phyloP scores from a whole-genome alignment of 169 alveolate genomes.

The Eimeria maxima region DNA sequence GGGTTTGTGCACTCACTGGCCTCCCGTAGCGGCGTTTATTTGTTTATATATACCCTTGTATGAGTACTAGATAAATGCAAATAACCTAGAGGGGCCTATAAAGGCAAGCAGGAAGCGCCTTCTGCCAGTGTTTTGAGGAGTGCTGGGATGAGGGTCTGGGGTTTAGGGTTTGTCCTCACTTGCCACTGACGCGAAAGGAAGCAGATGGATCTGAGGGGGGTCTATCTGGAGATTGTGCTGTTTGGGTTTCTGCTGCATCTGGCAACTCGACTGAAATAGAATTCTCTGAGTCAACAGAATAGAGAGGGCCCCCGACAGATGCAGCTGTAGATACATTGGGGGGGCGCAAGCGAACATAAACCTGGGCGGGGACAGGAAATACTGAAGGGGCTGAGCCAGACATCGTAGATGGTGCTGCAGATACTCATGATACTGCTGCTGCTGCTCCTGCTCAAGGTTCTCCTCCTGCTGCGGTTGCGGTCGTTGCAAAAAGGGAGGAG shows the following conservation, averaged over 20 bases:
- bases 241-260: not conserved
- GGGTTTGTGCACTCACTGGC: not conserved
- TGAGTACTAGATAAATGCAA: too few relatives aligned
- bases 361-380: not conserved
- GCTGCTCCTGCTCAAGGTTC: not conserved
- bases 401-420: not conserved
- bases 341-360: constrained; percentile 24
- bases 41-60: not conserved
- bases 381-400: not conserved
- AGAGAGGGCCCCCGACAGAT: not conserved
- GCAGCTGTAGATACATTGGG: constrained; percentile 14
- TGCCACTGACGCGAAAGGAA: constrained; percentile 11
- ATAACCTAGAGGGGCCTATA: not conserved
- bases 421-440: not conserved
- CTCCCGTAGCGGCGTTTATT: not conserved
- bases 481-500: not conserved
- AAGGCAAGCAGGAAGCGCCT: not conserved
- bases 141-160: not conserved
- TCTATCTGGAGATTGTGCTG: not conserved
- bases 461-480: constrained; percentile 17
- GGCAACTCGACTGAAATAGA: not conserved
- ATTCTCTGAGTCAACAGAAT: not conserved
- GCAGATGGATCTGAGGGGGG: not conserved
- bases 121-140: not conserved
- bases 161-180: not conserved